Evolutionary conservation across 2,329 filamentous ascomycete species (phyloP), one percentile per base, ranked within the genome.

Genomic region (Sphaerostilbella broomeana): DNA sequence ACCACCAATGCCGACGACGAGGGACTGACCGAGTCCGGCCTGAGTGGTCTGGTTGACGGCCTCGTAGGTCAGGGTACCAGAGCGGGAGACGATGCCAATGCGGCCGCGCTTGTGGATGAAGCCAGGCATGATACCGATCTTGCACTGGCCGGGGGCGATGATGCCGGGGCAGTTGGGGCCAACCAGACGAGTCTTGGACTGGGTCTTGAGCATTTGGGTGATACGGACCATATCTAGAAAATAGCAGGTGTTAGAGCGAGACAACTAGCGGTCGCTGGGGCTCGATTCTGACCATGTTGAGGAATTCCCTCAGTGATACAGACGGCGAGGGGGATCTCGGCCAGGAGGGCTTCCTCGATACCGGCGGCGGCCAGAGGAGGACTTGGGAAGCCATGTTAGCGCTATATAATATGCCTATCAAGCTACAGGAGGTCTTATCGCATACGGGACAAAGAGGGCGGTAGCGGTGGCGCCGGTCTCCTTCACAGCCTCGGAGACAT

Each of bases 101-200:
- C 92, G 89, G 57, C 92, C 92, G 68, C 89, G 87, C 80, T 97
- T 97, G 81, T 98, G 92, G 73, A 98, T 97, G 77, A 97, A 95
- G 58, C 92, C 92, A 51, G 92, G 64, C 92, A 98, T 97, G 73
- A 98, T 98, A 63, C 92, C 92, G 61, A 98, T 97, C 76, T 98
- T 98, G 81, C 92, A 98, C 79, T 94, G 90, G 57, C 90, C 92
- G 46, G 79, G 78, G 40, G 76, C 90, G 67, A 97, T 97, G 69
- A 97, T 90, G 65, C 90, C 92, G 50, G 92, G 92, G 75, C 92
- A 98, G 76, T 97, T 98, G 60, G 90, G 90, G 53, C 90, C 90
- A 47, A 97, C 88, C 58, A 98, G 78, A 62, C 92, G 85, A 53
- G 90, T 95, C 79, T 97, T 97, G 75, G 72, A 81, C 73, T 98